These are phyloP conservation scores for Aegilops speltoides DNA, from an alignment of 176 grass and related monocot species.

Conservation along the genomic window DNA sequence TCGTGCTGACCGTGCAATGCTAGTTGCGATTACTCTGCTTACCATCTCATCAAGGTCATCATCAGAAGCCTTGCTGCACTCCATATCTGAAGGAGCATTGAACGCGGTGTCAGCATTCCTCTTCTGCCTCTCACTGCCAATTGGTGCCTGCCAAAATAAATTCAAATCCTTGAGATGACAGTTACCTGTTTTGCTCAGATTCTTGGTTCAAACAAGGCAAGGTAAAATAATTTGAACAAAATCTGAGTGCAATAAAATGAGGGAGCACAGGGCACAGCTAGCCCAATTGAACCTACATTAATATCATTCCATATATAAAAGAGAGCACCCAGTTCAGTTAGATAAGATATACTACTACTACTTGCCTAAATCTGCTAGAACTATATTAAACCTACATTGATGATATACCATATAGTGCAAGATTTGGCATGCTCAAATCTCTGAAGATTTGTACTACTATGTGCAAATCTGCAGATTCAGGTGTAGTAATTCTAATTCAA, in stretches of 20 bases:
- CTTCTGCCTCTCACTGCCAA: constrained; percentile 67
- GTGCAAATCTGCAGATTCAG: not conserved
- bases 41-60: constrained; percentile 44
- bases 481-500: not conserved
- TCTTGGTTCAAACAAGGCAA: not conserved
- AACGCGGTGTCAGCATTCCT: constrained; percentile 36
- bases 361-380: not conserved
- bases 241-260: too few relatives aligned
- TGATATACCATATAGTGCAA: not conserved
- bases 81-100: constrained; percentile 37
- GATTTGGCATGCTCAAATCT: not conserved
- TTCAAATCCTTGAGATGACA: not conserved
- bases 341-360: too few relatives aligned
- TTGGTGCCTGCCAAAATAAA: constrained; percentile 37
- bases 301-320: not conserved
- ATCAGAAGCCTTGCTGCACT: constrained; percentile 18
- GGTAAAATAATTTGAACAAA: not conserved
- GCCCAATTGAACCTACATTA: not conserved
- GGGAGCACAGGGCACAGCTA: not conserved
- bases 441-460: not conserved
- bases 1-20: not conserved
- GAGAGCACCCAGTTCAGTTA: not conserved
- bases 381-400: not conserved
- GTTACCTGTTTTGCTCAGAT: not conserved
- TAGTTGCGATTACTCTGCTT: not conserved